Conservation (phyloP, 352 stramenopile genomes). For the Globisporangium takayamanum region DNA sequence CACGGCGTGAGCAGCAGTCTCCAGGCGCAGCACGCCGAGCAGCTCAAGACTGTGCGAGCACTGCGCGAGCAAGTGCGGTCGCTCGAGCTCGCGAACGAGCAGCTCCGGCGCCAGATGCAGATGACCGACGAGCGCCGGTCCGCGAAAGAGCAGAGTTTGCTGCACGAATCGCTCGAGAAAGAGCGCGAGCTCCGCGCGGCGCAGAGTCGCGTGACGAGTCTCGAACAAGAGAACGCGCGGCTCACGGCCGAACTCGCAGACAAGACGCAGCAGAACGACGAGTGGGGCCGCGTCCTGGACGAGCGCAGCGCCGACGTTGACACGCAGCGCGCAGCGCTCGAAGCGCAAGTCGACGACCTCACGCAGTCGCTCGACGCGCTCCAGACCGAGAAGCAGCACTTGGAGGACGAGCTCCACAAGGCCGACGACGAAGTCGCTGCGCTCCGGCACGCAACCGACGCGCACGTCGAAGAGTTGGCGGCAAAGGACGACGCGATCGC, state of each 20-base stretch:
- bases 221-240: slow-evolving; percentile 20
- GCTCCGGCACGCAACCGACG: neutral
- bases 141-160: slow-evolving; percentile 35
- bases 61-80: slow-evolving; percentile 18
- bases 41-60: slow-evolving; percentile 11
- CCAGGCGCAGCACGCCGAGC: slow-evolving; percentile 16
- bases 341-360: slow-evolving; percentile 14
- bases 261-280: slow-evolving; percentile 16
- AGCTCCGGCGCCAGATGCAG: slow-evolving; percentile 31
- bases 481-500: slow-evolving; percentile 4
- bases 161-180: slow-evolving; percentile 49
- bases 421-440: slow-evolving; percentile 2
- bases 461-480: neutral
- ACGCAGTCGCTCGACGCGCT: neutral
- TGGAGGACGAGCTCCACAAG: slow-evolving; percentile 11
- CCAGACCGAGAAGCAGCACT: slow-evolving; percentile 5
- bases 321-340: slow-evolving; percentile 6
- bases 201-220: slow-evolving; percentile 22
- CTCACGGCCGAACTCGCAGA: slow-evolving; percentile 17
- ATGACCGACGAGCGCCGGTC: slow-evolving; percentile 25
- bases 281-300: slow-evolving; percentile 31
- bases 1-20: slow-evolving; percentile 16
- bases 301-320: slow-evolving; percentile 24
- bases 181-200: slow-evolving; percentile 38
- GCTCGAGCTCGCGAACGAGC: slow-evolving; percentile 27